Evolutionary conservation across 192 early-diverging fungal genomes (phyloP), one percentile per base, ranked within the genome.

Genomic region (Mortierella alpina): DNA sequence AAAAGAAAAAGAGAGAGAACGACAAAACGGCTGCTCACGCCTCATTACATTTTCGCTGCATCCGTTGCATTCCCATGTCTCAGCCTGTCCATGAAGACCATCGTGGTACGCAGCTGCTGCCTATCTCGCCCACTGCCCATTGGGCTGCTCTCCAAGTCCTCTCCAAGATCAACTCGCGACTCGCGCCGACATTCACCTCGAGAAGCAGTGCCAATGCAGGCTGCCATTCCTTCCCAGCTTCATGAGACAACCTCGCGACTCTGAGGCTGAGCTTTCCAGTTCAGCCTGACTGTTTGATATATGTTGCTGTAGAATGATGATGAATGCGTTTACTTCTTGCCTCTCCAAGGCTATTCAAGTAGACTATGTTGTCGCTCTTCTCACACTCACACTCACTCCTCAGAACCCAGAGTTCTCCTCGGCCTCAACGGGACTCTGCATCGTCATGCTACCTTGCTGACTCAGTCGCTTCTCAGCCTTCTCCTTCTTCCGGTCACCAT

Each of bases 351-450:
- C 6, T 14, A 18, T 41, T 61, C 6, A 11, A 42, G 41, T 61
- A 61, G 20, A 42, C 41, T 65, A 23, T 56, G 12, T 44, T 65
- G 14, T 67, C 31, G 17, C 0, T 54, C 42, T 57, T 20, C 47
- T 57, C 53, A 18, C 45, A 18, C 20, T 47, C 48, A 11, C 69
- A 42, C 31, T 31, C 31, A 31, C 52, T 20, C 1, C 20, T 59
- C 31, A 52, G 12, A 59, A 18, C 17, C 64, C 31, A 47, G 51
- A 10, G 46, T 56, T 55, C 73, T 76, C 73, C 2, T 76, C 73
- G 6, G 47, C 66, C 41, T 76, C 73, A 23, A 77, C 18, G 3
- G 68, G 75, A 44, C 65, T 63, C 11, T n/a, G 18, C 67, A 77
- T n/a, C 6, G 67, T 13, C 40, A 45, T 15, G 57, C 75, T 70